These are phyloP conservation scores for Taiozyma sp. DNA, from an alignment of 1,139 yeast species.

Conservation along the genomic window DNA sequence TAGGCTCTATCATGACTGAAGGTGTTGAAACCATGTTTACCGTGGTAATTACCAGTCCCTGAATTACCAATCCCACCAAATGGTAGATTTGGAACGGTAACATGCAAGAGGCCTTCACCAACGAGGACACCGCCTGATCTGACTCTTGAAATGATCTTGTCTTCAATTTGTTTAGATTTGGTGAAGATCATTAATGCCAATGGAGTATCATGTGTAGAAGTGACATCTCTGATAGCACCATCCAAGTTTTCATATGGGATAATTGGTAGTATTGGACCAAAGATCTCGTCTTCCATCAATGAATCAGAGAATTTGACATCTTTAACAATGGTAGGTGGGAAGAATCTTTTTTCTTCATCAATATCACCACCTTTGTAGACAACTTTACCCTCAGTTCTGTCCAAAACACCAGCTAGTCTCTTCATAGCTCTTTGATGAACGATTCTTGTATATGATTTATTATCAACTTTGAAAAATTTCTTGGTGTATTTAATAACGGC, in stretches of 20 bases:
- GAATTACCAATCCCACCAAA: constrained; percentile 91
- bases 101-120: constrained; percentile 75
- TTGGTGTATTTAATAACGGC: constrained; percentile 40
- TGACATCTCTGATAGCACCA: constrained; percentile 45
- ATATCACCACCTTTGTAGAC: constrained; percentile 52
- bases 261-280: constrained; percentile 85
- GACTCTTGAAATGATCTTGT: constrained; percentile 45
- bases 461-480: constrained; percentile 37
- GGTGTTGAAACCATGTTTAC: constrained; percentile 62
- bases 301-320: constrained; percentile 63
- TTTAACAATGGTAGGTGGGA: constrained; percentile 73
- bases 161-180: constrained; percentile 44
- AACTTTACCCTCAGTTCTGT: constrained; percentile 47
- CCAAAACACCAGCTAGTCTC: constrained; percentile 43
- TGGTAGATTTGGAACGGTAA: constrained; percentile 67
- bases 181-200: constrained; percentile 79
- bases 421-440: constrained; percentile 57
- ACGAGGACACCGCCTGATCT: constrained; percentile 74
- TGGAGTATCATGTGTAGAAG: constrained; percentile 71
- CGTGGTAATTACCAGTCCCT: constrained; percentile 83
- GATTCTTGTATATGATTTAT: constrained; percentile 54
- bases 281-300: constrained; percentile 71
- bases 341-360: constrained; percentile 41
- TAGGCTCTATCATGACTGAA: constrained; percentile 77
- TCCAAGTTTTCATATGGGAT: constrained; percentile 48